Conservation (phyloP, 2,329 filamentous ascomycete genomes). For the Microcera coccophila region DNA sequence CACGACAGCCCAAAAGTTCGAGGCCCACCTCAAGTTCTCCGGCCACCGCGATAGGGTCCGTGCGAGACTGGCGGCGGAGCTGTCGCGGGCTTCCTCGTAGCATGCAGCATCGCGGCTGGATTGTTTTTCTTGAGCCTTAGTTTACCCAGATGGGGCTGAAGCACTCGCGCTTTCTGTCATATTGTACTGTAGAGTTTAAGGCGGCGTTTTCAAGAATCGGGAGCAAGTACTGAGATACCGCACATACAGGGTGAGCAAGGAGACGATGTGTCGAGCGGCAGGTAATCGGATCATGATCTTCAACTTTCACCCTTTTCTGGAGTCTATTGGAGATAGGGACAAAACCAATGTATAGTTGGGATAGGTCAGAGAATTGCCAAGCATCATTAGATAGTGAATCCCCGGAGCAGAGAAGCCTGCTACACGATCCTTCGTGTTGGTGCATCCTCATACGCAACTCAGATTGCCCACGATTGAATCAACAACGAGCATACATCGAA, state of each 20-base stretch:
- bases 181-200: neutral
- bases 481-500: neutral
- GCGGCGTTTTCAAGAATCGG: neutral
- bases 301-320: constrained; percentile 9
- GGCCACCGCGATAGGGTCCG: constrained; percentile 68
- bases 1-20: constrained; percentile 83
- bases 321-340: constrained; percentile 15
- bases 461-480: neutral
- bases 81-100: too few species aligned
- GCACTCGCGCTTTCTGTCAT: neutral
- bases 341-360: constrained; percentile 16
- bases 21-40: constrained; percentile 85
- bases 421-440: too few species aligned
- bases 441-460: too few species aligned
- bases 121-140: too few species aligned
- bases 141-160: neutral
- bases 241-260: neutral
- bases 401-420: too few species aligned
- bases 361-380: constrained; percentile 17
- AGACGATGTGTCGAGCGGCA: neutral
- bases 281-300: constrained; percentile 7
- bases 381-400: too few species aligned
- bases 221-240: neutral
- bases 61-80: constrained; percentile 26
- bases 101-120: too few species aligned